Base-by-base conservation (phyloP, 176 grass and related monocot genomes). In the Olyra latifolia region DNA sequence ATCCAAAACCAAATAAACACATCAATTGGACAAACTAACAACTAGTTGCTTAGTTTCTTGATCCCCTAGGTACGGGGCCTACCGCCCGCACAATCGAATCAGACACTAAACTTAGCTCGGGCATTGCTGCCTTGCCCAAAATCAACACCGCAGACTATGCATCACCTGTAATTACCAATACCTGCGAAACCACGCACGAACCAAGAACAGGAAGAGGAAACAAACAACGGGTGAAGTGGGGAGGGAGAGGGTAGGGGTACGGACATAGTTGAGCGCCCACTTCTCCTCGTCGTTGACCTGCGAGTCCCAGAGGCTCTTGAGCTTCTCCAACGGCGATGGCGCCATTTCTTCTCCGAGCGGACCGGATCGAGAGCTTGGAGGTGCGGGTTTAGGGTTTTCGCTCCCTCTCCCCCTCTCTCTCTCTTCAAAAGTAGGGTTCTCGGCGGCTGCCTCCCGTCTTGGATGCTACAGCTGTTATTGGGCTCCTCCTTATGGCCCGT, bases 271-370 rank as follows among this genome's bases (percentile, higher is more conserved):
- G 80, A 81, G 12, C 12, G 66, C 81, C 87, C 80, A 50, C 76
- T 89, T 75, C 71, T 89, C 91, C 76, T 93, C 87, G 28, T 93
- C 80, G 41, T 69, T 89, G 80, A 93, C 47, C 87, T 93, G 87
- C 7, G 91, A 89, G 66, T 83, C 57, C 91, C 81, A 89, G 66
- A 93, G 20, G 32, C 16, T 72, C 84, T 81, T 87, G 43, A 93
- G 42, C 76, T 82, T 84, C 76, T 93, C 80, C 71, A 89, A 4
- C 60, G 72, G 25, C 15, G 75, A 23, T 50, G 74, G 8, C 65
- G 75, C 83, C 90, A 92, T 35, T n/a, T n/a, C n/a, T n/a, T 92
- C 54, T 50, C 40, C 11, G 70, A 19, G 57, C 39, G 40, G 46
- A 62, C 24, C 12, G 15, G 62, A 66, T 76, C 57, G 29, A 13